phyloP scores from a whole-genome alignment of 495 filamentous ascomycete species.

The Lasiosphaeriaceae sp. region DNA sequence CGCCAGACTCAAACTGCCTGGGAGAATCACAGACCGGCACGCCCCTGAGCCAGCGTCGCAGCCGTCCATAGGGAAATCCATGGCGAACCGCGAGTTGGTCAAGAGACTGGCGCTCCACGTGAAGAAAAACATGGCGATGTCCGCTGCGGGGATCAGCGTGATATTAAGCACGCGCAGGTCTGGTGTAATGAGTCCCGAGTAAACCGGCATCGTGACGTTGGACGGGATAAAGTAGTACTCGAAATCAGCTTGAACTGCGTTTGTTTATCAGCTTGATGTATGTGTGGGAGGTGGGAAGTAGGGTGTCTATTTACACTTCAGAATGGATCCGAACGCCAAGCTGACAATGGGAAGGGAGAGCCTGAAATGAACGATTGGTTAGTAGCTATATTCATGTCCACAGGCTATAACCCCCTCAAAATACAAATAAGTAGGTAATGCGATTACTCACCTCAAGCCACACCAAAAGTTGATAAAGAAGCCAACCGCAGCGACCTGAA shows the following conservation, averaged over 20 bases:
- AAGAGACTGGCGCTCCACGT: conserved; percentile 8
- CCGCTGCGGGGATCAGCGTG: background rate
- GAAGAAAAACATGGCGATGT: conserved; percentile 9
- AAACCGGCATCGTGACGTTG: conserved; percentile 5
- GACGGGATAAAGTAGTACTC: conserved; percentile 8
- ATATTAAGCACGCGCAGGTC: background rate
- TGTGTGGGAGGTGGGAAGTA: background rate
- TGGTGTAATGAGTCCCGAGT: conserved; percentile 5
- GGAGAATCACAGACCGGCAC: conserved; percentile 10
- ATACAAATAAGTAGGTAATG: too few species aligned
- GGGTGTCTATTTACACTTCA: conserved; percentile 8
- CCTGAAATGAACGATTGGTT: background rate
- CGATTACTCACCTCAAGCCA: too few species aligned
- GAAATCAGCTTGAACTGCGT: conserved; percentile 15
- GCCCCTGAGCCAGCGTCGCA: background rate
- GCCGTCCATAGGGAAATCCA: conserved; percentile 1
- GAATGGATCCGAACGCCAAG: conserved; percentile 7
- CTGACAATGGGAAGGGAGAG: background rate
- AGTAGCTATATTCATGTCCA: too few species aligned
- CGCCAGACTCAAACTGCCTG: conserved; percentile 5
- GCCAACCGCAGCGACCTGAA: conserved; percentile 7
- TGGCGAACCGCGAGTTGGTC: conserved; percentile 7
- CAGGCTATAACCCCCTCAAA: too few species aligned
- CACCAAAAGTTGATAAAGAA: conserved; percentile 8
- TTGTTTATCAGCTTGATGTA: background rate